These are phyloP conservation scores for Lentinula edodes DNA, from an alignment of 768 basidiomycete species.

Conservation along the genomic window DNA sequence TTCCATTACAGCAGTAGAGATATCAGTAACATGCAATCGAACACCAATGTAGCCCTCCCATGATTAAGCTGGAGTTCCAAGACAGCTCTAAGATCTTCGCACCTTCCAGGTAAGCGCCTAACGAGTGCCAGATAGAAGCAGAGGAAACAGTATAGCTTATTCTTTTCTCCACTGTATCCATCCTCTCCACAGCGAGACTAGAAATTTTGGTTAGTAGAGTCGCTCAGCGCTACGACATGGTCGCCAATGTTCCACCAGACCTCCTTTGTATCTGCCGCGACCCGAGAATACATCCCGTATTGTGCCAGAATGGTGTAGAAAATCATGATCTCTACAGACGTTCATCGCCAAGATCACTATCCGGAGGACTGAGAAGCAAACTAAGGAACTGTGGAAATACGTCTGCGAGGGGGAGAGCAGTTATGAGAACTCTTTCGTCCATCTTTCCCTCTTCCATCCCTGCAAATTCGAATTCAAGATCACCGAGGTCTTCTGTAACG, in stretches of 20 bases:
- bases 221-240: background rate
- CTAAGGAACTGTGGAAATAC: conserved; percentile 48
- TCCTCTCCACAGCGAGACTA: too few species aligned
- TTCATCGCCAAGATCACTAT: background rate
- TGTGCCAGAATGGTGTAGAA: conserved; percentile 62
- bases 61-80: too few species aligned
- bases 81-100: too few species aligned
- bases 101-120: too few species aligned
- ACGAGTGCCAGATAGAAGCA: too few species aligned
- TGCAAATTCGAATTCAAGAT: conserved; percentile 24
- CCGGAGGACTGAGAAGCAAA: conserved; percentile 14
- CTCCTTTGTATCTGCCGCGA: conserved; percentile 54
- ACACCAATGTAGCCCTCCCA: too few species aligned
- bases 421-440: conserved; percentile 22
- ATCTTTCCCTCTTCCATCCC: conserved; percentile 44
- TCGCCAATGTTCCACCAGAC: conserved; percentile 9
- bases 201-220: too few species aligned
- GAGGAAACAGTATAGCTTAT: too few species aligned
- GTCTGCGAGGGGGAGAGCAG: conserved; percentile 33
- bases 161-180: too few species aligned
- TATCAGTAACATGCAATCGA: too few species aligned
- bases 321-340: conserved; percentile 42
- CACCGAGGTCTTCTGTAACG: conserved; percentile 32
- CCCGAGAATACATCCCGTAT: conserved; percentile 74
- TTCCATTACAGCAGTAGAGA: too few species aligned